Percentiles rank a stretch among this genome's conserved stretches.
Conservation (phyloP, 306 rosid species). For the Hippophae tibetana region DNA sequence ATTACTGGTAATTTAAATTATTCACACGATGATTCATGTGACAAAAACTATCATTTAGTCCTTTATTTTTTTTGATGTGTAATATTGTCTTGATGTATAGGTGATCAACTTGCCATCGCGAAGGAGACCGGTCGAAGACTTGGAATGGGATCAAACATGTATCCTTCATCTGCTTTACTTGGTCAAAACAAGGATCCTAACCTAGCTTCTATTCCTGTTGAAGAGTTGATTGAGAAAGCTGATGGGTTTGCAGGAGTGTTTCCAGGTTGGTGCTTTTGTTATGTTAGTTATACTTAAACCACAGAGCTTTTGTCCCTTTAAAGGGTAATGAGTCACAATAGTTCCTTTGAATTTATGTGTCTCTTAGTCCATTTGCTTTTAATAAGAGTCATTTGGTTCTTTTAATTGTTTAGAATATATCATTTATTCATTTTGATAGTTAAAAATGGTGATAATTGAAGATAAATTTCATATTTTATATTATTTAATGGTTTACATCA, state of each 20-base stretch:
- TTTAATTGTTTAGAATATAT: too few species aligned
- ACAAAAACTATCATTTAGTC: constrained; percentile 4
- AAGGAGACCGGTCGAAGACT: constrained; percentile 97
- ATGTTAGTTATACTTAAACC: not conserved
- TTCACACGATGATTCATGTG: not conserved
- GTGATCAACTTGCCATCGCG: constrained; percentile 98
- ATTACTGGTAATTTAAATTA: constrained; percentile 61
- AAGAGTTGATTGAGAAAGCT: constrained; percentile 93
- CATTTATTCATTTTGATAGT: too few species aligned
- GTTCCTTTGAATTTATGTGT: too few species aligned
- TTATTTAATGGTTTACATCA: too few species aligned
- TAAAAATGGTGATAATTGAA: too few species aligned
- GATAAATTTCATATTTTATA: too few species aligned
- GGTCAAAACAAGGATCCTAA: constrained; percentile 84
- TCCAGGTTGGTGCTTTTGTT: constrained; percentile 51
- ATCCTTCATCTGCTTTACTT: constrained; percentile 87
- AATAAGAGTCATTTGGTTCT: too few species aligned
- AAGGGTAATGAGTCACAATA: too few species aligned
- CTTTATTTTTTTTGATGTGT: not conserved
- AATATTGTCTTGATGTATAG: constrained; percentile 26
- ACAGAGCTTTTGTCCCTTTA: too few species aligned
- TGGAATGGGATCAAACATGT: constrained; percentile 99
- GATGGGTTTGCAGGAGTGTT: constrained; percentile 99
- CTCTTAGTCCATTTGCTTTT: too few species aligned
- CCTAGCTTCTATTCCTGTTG: constrained; percentile 80